A percentile compares a stretch with the other conserved stretches of the same genome.
phyloP scores from a whole-genome alignment of 2,329 filamentous ascomycete species.

The Clonostachys byssicola region DNA sequence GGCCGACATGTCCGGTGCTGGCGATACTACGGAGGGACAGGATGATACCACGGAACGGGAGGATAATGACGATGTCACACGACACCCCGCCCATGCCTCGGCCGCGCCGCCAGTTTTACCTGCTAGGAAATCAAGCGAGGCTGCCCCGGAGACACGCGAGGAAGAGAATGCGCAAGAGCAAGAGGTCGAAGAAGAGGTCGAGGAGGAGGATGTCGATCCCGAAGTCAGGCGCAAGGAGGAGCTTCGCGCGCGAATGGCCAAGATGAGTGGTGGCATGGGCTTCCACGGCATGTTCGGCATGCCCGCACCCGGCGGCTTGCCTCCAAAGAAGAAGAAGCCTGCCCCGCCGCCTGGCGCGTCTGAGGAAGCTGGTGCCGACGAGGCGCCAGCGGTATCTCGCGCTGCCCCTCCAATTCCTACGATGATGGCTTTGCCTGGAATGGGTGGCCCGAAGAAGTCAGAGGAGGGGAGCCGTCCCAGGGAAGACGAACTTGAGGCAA shows the following conservation, averaged over 20 bases:
- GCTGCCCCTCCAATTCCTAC: slow-evolving; percentile 51
- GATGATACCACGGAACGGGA: slow-evolving; percentile 66
- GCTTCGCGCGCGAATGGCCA: slow-evolving; percentile 91
- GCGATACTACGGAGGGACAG: slow-evolving; percentile 58
- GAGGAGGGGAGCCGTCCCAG: slow-evolving; percentile 31
- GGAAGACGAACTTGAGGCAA: slow-evolving; percentile 19
- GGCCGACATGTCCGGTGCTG: slow-evolving; percentile 60
- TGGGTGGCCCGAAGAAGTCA: slow-evolving; percentile 55
- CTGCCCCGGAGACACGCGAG: slow-evolving; percentile 63
- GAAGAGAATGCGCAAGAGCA: slow-evolving; percentile 51
- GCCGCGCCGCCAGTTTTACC: slow-evolving; percentile 12
- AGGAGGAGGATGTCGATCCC: slow-evolving; percentile 82
- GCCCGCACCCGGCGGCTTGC: slow-evolving; percentile 53
- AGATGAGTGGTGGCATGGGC: slow-evolving; percentile 96
- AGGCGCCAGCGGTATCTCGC: slow-evolving; percentile 32
- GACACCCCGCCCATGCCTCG: slow-evolving; percentile 25
- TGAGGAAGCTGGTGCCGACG: slow-evolving; percentile 36
- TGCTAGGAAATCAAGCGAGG: slow-evolving; percentile 28
- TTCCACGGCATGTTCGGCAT: slow-evolving; percentile 92
- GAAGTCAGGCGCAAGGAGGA: slow-evolving; percentile 84
- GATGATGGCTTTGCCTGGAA: slow-evolving; percentile 67
- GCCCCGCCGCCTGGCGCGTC: slow-evolving; percentile 32
- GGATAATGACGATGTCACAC: slow-evolving; percentile 62
- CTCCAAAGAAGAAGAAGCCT: slow-evolving; percentile 54
- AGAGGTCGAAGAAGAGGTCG: slow-evolving; percentile 62